These are phyloP conservation scores for Tulasnella calospora DNA, from an alignment of 768 basidiomycete genomes.

Conservation along the genomic window DNA sequence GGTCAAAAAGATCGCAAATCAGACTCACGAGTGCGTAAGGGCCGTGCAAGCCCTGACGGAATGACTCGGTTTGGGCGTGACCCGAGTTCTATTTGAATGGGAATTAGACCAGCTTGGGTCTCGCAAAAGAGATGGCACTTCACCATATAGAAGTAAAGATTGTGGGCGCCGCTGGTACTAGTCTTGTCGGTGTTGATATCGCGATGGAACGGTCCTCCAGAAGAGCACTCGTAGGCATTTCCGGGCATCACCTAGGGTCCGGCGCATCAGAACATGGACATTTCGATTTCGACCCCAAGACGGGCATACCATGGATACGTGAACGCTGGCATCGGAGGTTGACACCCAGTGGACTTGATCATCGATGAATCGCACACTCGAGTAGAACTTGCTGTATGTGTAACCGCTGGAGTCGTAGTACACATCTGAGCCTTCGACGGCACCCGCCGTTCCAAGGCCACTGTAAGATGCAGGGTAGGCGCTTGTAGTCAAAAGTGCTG, in stretches of 20 bases:
- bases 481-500: conserved; percentile 37
- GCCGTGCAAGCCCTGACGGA: conserved; percentile 13
- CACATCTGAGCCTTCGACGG: conserved; percentile 50
- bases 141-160: conserved; percentile 25
- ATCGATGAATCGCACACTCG: conserved; percentile 44
- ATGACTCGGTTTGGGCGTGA: conserved; percentile 22
- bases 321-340: conserved; percentile 44
- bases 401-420: conserved; percentile 42
- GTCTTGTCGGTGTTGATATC: conserved; percentile 31
- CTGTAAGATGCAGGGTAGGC: conserved; percentile 37
- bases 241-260: conserved; percentile 36
- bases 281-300: conserved; percentile 30
- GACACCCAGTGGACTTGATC: conserved; percentile 51
- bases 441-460: conserved; percentile 38
- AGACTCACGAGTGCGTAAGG: conserved; percentile 23
- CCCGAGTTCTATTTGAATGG: conserved; percentile 12
- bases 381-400: conserved; percentile 44
- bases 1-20: background rate
- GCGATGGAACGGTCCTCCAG: conserved; percentile 51
- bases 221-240: conserved; percentile 45
- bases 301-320: conserved; percentile 9
- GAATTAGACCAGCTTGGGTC: background rate
- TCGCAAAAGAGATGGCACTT: background rate
- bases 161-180: background rate
- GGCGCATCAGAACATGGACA: conserved; percentile 21